Base-by-base conservation (phyloP, 1,284 basidiomycete species). In the Rhodotorula sp. region DNA sequence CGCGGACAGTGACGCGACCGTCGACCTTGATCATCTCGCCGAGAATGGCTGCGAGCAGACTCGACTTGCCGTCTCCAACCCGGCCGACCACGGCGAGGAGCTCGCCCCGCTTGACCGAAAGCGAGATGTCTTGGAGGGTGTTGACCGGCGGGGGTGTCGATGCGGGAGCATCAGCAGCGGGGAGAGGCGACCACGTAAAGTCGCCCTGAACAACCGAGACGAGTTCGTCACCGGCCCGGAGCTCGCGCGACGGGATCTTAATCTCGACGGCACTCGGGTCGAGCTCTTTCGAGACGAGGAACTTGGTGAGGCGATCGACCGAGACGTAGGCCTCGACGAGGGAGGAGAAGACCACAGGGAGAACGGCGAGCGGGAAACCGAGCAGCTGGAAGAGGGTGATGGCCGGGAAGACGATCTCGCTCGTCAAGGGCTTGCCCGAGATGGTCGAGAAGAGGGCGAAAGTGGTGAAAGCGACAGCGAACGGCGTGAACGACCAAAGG, bases 371-470 rank as follows among this genome's bases (percentile, higher is more conserved):
- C 30, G 95, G 93, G 83, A 96, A 91, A 75, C 89, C 86, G 46
- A 97, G 83, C 0, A 98, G 85, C 85, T 92, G 90, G 83, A 97
- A 98, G 53, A 98, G 83, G 0, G 92, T 90, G 64, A 98, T 93
- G 0, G 93, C 89, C 6, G 95, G 95, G 85, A 98, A 98, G 76
- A 97, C 93, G 71, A 94, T 84, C 77, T 96, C 93, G 2, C 91
- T 87, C 0, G 95, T 97, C 7, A 98, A 82, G 3, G 93, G 91
- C 58, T 80, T 84, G 4, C 86, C 81, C 4, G 88, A 88, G 1
- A 88, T 87, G 29, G 85, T 79, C 0, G 91, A 89, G 54, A 92
- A 94, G 0, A 89, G 86, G 17, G 91, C 88, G 77, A 97, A 93
- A 0, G 93, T 91, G 66, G 89, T 88, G 81, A 95, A 93, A 0